Percentiles rank a stretch among this genome's conserved stretches.
These are phyloP conservation scores for Boletus rubroflammeus DNA, from an alignment of 768 basidiomycete genomes.

Conservation along the genomic window DNA sequence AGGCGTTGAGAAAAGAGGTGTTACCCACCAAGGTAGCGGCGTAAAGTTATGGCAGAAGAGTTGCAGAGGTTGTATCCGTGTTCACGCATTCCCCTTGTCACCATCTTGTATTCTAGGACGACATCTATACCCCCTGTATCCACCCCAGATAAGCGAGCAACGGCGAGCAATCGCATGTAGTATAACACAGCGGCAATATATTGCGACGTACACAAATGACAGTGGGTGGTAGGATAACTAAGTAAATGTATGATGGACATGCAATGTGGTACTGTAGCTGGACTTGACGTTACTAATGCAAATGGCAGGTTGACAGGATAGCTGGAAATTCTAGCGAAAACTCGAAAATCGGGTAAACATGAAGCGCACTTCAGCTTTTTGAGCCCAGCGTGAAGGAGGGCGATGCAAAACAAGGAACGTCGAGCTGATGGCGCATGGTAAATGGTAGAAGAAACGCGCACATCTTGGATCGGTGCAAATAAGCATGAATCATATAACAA, in stretches of 20 bases:
- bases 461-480: conserved; percentile 33
- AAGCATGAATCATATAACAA: conserved; percentile 33
- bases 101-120: conserved; percentile 24
- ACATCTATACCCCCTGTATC: conserved; percentile 14
- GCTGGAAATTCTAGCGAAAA: conserved; percentile 27
- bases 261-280: conserved; percentile 18
- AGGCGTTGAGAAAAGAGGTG: conserved; percentile 43
- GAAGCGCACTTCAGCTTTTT: conserved; percentile 30
- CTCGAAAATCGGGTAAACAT: conserved; percentile 22
- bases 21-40: conserved; percentile 19
- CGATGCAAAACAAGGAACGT: conserved; percentile 19
- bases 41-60: background rate
- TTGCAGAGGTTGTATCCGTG: conserved; percentile 4
- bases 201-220: conserved; percentile 30
- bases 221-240: conserved; percentile 20
- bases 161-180: background rate
- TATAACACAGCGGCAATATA: conserved; percentile 25
- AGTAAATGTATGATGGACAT: conserved; percentile 24
- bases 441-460: conserved; percentile 27
- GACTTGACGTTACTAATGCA: conserved; percentile 27
- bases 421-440: conserved; percentile 26
- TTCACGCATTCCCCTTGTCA: conserved; percentile 11
- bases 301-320: conserved; percentile 20
- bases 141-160: background rate
- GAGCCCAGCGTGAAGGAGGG: conserved; percentile 17